A percentile compares a stretch with the other conserved stretches of the same genome.
phyloP scores from a whole-genome alignment of 176 grass and related monocot genomes.

The Zea luxurians region DNA sequence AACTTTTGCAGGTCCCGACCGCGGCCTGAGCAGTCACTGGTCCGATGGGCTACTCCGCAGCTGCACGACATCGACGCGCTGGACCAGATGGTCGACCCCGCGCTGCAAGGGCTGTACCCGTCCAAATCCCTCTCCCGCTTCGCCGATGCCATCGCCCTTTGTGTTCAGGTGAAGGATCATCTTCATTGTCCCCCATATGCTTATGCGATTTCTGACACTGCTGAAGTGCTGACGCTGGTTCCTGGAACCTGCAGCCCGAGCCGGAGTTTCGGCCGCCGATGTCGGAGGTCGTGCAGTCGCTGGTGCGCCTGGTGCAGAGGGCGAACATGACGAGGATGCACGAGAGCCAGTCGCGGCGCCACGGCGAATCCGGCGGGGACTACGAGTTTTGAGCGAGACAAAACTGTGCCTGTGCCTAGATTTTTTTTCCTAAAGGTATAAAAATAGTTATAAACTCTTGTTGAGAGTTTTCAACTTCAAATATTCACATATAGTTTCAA shows the following conservation, averaged over 20 bases:
- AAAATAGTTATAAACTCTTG: too few species aligned
- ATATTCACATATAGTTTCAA: too few species aligned
- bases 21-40: slow-evolving; percentile 67
- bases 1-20: slow-evolving; percentile 50
- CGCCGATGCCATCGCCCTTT: slow-evolving; percentile 82
- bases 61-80: slow-evolving; percentile 91
- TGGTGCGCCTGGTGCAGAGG: slow-evolving; percentile 65
- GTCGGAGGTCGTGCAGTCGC: slow-evolving; percentile 68
- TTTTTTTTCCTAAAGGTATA: too few species aligned
- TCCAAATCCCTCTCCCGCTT: slow-evolving; percentile 92
- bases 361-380: slow-evolving; percentile 35
- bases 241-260: slow-evolving; percentile 39
- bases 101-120: slow-evolving; percentile 82
- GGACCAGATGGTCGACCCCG: slow-evolving; percentile 85
- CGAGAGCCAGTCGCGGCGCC: not conserved
- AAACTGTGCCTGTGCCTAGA: not conserved
- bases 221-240: not conserved
- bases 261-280: slow-evolving; percentile 83
- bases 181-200: not conserved
- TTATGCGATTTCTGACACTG: not conserved
- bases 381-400: not conserved
- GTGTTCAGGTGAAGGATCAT: slow-evolving; percentile 63
- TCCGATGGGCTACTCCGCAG: slow-evolving; percentile 75
- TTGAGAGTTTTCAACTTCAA: too few species aligned
- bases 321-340: slow-evolving; percentile 31